A percentile compares a stretch with the other conserved stretches of the same genome.
These are phyloP conservation scores for Lactarius trivialis DNA, from an alignment of 768 basidiomycete species.

Conservation along the genomic window DNA sequence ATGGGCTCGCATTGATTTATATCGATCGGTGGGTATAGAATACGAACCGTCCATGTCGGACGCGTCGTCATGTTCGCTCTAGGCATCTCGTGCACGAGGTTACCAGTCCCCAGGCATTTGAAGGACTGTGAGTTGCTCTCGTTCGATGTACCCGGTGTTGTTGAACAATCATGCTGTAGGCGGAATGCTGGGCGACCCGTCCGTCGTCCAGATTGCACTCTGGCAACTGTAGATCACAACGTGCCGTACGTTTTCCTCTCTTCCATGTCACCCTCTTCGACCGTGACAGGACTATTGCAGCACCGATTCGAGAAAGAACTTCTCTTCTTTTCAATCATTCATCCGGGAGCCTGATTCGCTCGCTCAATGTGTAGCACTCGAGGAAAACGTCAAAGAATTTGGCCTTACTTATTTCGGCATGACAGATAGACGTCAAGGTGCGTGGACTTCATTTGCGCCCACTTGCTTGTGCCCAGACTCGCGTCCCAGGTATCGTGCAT, in stretches of 20 bases:
- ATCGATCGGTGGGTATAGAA: constrained; percentile 39
- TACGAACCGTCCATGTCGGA: neutral
- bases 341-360: constrained; percentile 53
- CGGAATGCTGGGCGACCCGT: constrained; percentile 48
- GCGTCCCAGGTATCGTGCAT: constrained; percentile 42
- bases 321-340: constrained; percentile 42
- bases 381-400: constrained; percentile 61
- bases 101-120: constrained; percentile 57
- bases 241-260: constrained; percentile 34
- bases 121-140: constrained; percentile 38
- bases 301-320: constrained; percentile 45
- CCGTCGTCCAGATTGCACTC: constrained; percentile 58
- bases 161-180: constrained; percentile 24
- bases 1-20: constrained; percentile 76
- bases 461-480: neutral
- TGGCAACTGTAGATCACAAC: constrained; percentile 57
- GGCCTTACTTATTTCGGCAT: constrained; percentile 63
- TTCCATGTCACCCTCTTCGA: constrained; percentile 2
- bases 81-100: constrained; percentile 60
- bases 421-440: constrained; percentile 58
- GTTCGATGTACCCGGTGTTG: neutral
- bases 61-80: constrained; percentile 15
- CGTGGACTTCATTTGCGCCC: constrained; percentile 13
- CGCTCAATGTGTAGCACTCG: constrained; percentile 50
- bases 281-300: constrained; percentile 27